Base-by-base conservation (phyloP, 441 rosid species). In the Populus trichocarpa region DNA sequence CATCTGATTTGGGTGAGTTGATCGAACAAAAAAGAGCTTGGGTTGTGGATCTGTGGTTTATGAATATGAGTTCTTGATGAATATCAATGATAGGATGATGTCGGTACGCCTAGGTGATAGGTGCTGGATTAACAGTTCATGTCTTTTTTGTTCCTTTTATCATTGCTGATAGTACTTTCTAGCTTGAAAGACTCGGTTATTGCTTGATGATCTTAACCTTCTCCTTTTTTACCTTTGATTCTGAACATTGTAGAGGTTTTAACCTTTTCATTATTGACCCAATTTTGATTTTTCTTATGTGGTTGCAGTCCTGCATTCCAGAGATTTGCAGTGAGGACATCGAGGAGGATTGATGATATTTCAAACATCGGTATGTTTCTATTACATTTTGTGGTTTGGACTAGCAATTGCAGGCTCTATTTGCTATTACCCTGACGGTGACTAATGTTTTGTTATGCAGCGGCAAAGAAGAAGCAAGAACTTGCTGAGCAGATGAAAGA, bases 301-400 rank as follows among this genome's bases (percentile, higher is more conserved):
- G 68, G 75, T 77, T 50, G 66, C 87, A 90, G 96, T 80, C 99
- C 88, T 84, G 87, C 97, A 64, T 96, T 96, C 76, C 98, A 96
- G 85, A 90, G 99, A 79, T 96, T 96, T 89, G 98, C 99, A 18
- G 98, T 96, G 75, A 91, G 95, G 82, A 95, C 98, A n/a, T 93
- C 98, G 11, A 88, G 82, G 88, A 88, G 69, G 81, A 80, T 95
- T 22, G 99, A 93, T 71, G 90, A 92, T 67, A 72, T 91, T 53
- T 92, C 98, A 2, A 85, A 67, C 69, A 74, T 88, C 20, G 96
- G 92, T 90, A 78, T 18, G 87, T 74, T 22, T 71, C 5, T 68
- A 1, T 40, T 65, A 22, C n/a, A 30, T 28, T 14, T 46, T 32
- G 50, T 26, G 69, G 25, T 57, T 18, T 69, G 18, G 26, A 59